A percentile compares a stretch with the other conserved stretches of the same genome.
Conservation (phyloP, 2,329 filamentous ascomycete genomes). For the Sporothrix curviconia region DNA sequence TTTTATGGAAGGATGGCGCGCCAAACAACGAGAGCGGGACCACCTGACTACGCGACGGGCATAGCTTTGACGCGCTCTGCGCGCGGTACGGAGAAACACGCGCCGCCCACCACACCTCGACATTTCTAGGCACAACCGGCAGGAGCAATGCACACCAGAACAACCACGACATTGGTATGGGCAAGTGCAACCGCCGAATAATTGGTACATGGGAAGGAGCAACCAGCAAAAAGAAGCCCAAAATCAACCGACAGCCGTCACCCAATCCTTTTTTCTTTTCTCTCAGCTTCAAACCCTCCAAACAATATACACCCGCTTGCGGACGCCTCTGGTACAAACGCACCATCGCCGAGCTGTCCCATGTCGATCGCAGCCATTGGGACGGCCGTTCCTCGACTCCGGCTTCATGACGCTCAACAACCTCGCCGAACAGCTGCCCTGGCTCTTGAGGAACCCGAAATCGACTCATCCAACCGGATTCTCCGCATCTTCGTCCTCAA, state of each 20-base stretch:
- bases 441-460: conserved; percentile 47
- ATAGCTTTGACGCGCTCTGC: conserved; percentile 17
- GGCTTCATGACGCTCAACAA: conserved; percentile 59
- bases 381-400: conserved; percentile 30
- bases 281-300: not conserved
- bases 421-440: conserved; percentile 49
- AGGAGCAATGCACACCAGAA: conserved; percentile 2
- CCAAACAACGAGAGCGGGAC: conserved; percentile 4
- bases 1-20: conserved; percentile 4
- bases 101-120: conserved; percentile 7
- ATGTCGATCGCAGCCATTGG: conserved; percentile 24
- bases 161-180: not conserved
- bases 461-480: conserved; percentile 21
- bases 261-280: conserved; percentile 1
- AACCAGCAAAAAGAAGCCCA: not conserved
- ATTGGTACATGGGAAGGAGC: not conserved
- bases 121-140: not conserved
- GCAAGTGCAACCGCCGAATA: not conserved
- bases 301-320: not conserved
- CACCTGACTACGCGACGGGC: conserved; percentile 14
- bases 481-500: not conserved
- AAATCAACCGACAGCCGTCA: not conserved
- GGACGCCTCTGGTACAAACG: not conserved
- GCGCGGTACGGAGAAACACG: conserved; percentile 19
- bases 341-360: not conserved